Base-by-base conservation (phyloP, 805 yeast genomes). In the Torulaspora indica region DNA sequence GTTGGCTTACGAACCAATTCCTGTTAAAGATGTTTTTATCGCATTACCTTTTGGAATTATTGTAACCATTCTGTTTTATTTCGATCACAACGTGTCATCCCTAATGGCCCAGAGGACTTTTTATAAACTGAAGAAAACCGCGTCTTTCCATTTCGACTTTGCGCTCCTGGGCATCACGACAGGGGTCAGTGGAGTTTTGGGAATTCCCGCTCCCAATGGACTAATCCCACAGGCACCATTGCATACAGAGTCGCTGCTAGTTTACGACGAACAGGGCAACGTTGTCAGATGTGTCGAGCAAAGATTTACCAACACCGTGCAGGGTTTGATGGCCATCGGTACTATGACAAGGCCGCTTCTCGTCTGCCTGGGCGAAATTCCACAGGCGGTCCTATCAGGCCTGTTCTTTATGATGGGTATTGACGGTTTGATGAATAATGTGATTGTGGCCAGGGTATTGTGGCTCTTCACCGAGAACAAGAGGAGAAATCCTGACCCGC, bases 151-250 rank as follows among this genome's bases (percentile, higher is more conserved):
- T 66, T 93, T 88, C 80, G 98, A 91, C 65, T 85, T 90, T 57
- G 75, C 84, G 32, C 66, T 93, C 18, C 69, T 91, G 28, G 98
- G 98, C 0, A 60, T 87, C 6, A 83, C 90, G 4, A 93, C 98
- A 0, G 95, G 95, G 0, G 63, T 91, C 1, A 73, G 95, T 2
- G 98, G 98, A 0, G 64, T 91, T 1, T 58, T 91, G 8, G 98
- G 98, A 0, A 73, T 93, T 2, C 98, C 98, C 0, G 89, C 97
- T 2, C 98, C 98, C 0, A 93, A 93, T 65, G 98, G 98, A 0
- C 71, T 91, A 25, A 91, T 91, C 35, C 98, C 98, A 1, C 98
- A 91, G 63, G 98, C 98, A 0, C 98, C 98, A 2, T 61, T 93
- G 28, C 98, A 91, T 56, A 89, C 98, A 0, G 77, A 75, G 33